Evolutionary conservation across 805 yeast genomes (phyloP), one percentile per base, ranked within the genome.

Genomic region (Starmerella etchellsii): DNA sequence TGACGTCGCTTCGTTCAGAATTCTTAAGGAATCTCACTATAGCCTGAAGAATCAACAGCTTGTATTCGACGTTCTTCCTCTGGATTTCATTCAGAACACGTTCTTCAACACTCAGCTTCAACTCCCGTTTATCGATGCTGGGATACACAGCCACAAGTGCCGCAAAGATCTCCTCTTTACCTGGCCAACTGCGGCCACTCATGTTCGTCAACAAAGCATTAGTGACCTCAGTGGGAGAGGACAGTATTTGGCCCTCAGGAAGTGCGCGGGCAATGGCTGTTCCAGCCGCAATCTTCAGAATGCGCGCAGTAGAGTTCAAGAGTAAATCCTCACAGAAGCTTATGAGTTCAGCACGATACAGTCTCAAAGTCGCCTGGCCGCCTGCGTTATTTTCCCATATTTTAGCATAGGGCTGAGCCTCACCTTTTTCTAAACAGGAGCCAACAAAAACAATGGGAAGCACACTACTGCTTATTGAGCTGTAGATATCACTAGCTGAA

Each of bases 301-400:
- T 63, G 63, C 81, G 82, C 41, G 73, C 69, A 28, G 65, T 71
- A 2, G 85, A 76, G 2, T 57, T 25, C 21, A 26, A 54, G 35
- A 85, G 65, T 44, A 79, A 62, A 2, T 51, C 53, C 24, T 66
- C 63, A 18, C 75, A 67, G 18, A 82, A 53, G 0, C 54, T 59
- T 19, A 77, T 57, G 31, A 91, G 82, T 49, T 88, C 96, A 11
- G 61, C 57, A 29, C 81, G 60, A 50, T 84, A 84, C 1, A 84
- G 62, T 49, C 71, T 73, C 14, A 84, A 65, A 0, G 93, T 76
- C 28, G 75, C 79, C 18, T 67, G 60, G 7, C 84, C 82, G 1
- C 94, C 87, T 11, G 81, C 69, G 2, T 88, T 73, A 51, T 82
- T 94, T 9, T 70, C 65, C 95, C 96, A 88, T 33, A 73, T 79